A percentile compares a stretch with the other conserved stretches of the same genome.
Evolutionary conservation across 441 rosid species (phyloP).

Genomic region (Kokia cookei): DNA sequence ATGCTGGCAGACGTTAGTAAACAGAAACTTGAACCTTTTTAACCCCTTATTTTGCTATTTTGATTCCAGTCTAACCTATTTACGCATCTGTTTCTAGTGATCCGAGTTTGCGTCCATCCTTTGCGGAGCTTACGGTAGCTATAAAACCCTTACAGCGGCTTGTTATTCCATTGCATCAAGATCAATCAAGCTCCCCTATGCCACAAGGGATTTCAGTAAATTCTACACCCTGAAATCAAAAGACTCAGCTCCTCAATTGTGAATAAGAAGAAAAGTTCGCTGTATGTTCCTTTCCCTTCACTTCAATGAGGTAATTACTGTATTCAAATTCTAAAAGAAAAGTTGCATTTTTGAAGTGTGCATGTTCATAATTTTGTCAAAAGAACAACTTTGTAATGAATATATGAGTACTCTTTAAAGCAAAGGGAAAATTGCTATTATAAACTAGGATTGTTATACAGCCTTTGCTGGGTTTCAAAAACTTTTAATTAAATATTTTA

Average conservation of each 20-base stretch:
- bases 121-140: conserved; percentile 67
- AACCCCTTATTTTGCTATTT: background rate
- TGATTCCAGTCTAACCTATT: background rate
- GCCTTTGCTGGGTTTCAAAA: too few relatives aligned
- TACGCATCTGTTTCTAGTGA: conserved; percentile 45
- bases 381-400: background rate
- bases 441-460: background rate
- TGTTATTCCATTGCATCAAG: conserved; percentile 42
- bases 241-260: conserved; percentile 24
- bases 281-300: background rate
- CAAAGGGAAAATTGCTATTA: background rate
- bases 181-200: conserved; percentile 40
- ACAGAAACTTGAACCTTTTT: background rate
- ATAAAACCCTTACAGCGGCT: conserved; percentile 81
- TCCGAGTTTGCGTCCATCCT: conserved; percentile 86
- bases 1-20: conserved; percentile 92
- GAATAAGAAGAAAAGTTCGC: conserved; percentile 17
- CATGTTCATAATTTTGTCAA: background rate
- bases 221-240: conserved; percentile 42
- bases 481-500: too few relatives aligned
- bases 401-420: background rate
- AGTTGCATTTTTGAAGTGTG: background rate
- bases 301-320: background rate
- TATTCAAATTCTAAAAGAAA: background rate
- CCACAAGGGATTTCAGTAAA: conserved; percentile 53